These are phyloP conservation scores for Secale cereale DNA, from an alignment of 176 grass and related monocot species.

Conservation along the genomic window DNA sequence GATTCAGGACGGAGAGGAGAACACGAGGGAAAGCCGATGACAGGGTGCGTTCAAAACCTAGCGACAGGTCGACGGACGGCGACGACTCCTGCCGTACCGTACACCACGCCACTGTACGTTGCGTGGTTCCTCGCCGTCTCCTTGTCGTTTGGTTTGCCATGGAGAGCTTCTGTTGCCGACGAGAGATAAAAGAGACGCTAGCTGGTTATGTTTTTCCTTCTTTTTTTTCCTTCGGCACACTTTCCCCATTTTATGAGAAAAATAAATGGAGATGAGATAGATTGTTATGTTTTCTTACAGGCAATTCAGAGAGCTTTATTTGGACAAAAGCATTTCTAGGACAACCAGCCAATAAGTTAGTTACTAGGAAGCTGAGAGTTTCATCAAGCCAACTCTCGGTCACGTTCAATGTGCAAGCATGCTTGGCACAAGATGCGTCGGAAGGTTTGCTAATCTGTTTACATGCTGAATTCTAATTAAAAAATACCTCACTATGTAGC, in stretches of 20 bases:
- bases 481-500: too few species aligned
- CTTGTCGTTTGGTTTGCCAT: neutral
- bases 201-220: neutral
- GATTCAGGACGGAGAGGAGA: neutral
- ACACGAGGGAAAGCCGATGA: neutral
- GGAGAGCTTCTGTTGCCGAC: neutral
- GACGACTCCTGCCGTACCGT: neutral
- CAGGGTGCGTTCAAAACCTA: neutral
- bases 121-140: neutral
- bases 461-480: too few species aligned
- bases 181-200: neutral
- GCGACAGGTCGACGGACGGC: neutral
- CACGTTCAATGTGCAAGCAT: too few species aligned
- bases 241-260: neutral
- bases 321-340: too few species aligned
- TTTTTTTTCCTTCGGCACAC: neutral
- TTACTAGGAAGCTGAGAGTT: too few species aligned
- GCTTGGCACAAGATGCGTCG: too few species aligned
- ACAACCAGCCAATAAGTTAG: too few species aligned
- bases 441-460: too few species aligned
- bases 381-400: too few species aligned
- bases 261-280: neutral
- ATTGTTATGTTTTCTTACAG: neutral
- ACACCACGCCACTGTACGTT: neutral
- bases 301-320: too few species aligned